phyloP scores from a whole-genome alignment of 768 basidiomycete genomes.

The Naganishia vishniacii region DNA sequence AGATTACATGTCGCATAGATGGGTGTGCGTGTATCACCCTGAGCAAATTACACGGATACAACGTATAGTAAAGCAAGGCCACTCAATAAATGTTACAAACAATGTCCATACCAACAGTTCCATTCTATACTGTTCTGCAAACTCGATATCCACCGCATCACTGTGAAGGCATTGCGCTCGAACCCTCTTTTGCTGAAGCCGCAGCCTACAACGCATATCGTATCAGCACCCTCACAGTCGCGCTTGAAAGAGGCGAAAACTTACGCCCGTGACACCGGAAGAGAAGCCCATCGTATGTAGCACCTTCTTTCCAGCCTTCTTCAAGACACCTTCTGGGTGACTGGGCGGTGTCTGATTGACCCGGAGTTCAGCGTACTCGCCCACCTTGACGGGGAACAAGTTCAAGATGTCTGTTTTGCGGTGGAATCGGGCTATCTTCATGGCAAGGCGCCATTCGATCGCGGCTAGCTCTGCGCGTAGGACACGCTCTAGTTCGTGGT shows the following conservation, averaged over 20 bases:
- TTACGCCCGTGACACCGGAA: conserved; percentile 9
- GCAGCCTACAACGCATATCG: background rate
- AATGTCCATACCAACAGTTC: background rate
- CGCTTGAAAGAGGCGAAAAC: background rate
- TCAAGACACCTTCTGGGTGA: conserved; percentile 11
- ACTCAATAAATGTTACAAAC: background rate
- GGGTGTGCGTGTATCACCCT: background rate
- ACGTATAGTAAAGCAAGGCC: background rate
- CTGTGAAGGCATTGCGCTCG: conserved; percentile 10
- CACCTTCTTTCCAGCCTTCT: conserved; percentile 18
- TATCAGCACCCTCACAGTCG: background rate
- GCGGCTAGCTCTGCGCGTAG: background rate
- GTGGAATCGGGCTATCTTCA: conserved; percentile 17
- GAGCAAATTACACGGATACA: background rate
- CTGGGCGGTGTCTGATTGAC: conserved; percentile 13
- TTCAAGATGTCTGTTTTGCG: conserved; percentile 2
- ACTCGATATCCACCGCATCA: background rate
- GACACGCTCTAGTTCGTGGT: conserved; percentile 14
- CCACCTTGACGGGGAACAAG: conserved; percentile 14
- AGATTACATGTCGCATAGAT: background rate
- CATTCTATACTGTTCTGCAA: background rate
- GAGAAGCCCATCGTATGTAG: conserved; percentile 14
- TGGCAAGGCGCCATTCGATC: conserved; percentile 17
- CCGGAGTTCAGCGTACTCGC: conserved; percentile 2
- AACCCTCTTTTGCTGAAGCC: background rate